Conservation (phyloP, 1,139 yeast species). For the Yueomyces sp. region DNA sequence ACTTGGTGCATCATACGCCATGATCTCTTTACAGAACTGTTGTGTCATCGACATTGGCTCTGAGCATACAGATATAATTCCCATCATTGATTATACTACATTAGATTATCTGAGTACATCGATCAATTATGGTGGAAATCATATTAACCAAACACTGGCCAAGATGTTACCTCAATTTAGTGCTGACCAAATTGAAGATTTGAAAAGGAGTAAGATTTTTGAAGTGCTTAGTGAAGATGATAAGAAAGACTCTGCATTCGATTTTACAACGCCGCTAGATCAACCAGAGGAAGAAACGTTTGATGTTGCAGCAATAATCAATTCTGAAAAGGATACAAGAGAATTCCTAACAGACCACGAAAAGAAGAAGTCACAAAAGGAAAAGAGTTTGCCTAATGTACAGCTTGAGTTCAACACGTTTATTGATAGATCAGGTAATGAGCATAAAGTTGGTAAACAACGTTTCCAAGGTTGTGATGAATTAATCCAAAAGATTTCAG, state of each 20-base stretch:
- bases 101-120: conserved; percentile 42
- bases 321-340: conserved; percentile 53
- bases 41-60: conserved; percentile 74
- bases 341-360: conserved; percentile 53
- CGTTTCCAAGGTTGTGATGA: conserved; percentile 67
- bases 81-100: conserved; percentile 60
- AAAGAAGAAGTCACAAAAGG: conserved; percentile 28
- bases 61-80: conserved; percentile 62
- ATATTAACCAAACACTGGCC: conserved; percentile 43
- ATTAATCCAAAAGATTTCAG: conserved; percentile 43
- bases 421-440: conserved; percentile 42
- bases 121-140: conserved; percentile 47
- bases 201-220: conserved; percentile 63
- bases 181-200: conserved; percentile 50
- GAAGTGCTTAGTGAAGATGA: conserved; percentile 65
- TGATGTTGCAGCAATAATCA: conserved; percentile 84
- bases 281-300: conserved; percentile 44
- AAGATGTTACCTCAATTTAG: conserved; percentile 47
- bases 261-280: conserved; percentile 27
- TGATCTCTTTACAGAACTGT: conserved; percentile 47
- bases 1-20: conserved; percentile 63
- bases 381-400: conserved; percentile 30
- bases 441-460: conserved; percentile 64
- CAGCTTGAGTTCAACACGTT: conserved; percentile 59
- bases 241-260: conserved; percentile 37